phyloP scores from a whole-genome alignment of 1,139 yeast species.

The Taphrina pruni region DNA sequence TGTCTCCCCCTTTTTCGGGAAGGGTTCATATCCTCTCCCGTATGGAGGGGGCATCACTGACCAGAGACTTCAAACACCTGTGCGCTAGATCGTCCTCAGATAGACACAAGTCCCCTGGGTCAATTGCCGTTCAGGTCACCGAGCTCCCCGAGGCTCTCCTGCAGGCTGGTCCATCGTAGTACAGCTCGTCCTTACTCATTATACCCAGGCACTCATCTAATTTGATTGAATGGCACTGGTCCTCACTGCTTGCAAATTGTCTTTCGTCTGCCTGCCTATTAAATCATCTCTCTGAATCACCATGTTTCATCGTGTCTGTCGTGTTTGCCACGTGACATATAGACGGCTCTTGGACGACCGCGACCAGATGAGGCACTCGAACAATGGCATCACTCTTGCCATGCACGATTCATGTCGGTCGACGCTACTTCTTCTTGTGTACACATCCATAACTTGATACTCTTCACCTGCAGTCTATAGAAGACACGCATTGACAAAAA shows the following conservation, averaged over 20 bases:
- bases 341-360: neutral
- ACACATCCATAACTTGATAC: too few species aligned
- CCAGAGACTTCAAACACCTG: conserved; percentile 41
- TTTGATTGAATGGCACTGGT: too few species aligned
- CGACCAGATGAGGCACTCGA: too few species aligned
- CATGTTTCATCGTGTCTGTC: neutral
- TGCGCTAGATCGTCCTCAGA: conserved; percentile 40
- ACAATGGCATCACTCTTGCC: too few species aligned
- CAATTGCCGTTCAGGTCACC: conserved; percentile 1
- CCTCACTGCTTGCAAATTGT: neutral
- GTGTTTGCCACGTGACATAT: neutral
- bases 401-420: too few species aligned
- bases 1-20: neutral
- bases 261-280: too few species aligned
- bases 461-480: too few species aligned
- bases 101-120: conserved; percentile 10
- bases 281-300: neutral
- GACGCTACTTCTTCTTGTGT: too few species aligned
- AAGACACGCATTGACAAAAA: neutral
- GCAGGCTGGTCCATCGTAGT: conserved; percentile 17
- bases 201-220: too few species aligned
- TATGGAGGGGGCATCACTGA: neutral
- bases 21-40: too few species aligned
- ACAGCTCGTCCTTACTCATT: neutral
- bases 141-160: neutral